Evolutionary conservation across 495 filamentous ascomycete species (phyloP).

Genomic region (Pseudoneurospora amorphoporcata): DNA sequence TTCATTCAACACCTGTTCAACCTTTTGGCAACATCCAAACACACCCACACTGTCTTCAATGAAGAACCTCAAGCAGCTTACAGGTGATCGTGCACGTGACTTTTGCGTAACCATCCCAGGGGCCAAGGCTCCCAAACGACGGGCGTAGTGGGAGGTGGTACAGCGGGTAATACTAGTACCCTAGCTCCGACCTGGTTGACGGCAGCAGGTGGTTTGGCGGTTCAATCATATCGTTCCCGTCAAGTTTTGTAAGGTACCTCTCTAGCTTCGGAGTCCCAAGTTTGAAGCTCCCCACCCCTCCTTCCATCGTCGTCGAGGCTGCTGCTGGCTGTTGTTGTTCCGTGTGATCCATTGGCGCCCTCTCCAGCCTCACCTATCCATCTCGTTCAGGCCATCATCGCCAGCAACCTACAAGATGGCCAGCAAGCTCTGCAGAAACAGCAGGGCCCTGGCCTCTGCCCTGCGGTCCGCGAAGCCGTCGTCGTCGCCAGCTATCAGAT

Average conservation of each 20-base stretch:
- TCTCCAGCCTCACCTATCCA: neutral
- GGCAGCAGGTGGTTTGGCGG: neutral
- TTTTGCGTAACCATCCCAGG: neutral
- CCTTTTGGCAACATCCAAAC: neutral
- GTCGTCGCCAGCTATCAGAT: conserved; percentile 26
- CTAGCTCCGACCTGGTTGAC: neutral
- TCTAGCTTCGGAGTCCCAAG: neutral
- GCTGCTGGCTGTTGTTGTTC: neutral
- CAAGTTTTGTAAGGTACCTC: neutral
- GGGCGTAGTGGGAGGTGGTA: neutral
- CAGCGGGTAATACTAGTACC: neutral
- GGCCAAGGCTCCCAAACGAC: neutral
- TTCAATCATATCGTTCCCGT: neutral
- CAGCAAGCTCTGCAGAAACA: conserved; percentile 54
- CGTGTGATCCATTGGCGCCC: neutral
- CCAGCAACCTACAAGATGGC: conserved; percentile 43
- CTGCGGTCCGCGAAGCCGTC: conserved; percentile 43
- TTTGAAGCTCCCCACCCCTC: neutral
- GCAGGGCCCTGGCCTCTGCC: conserved; percentile 51
- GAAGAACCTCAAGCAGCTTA: neutral
- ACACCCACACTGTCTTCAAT: neutral
- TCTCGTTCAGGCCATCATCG: conserved; percentile 22
- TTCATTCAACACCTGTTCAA: neutral
- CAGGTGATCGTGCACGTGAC: neutral
- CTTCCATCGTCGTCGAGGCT: neutral